phyloP scores from a whole-genome alignment of 1,284 basidiomycete genomes.

The Apiotrichum mycotoxinovorans region DNA sequence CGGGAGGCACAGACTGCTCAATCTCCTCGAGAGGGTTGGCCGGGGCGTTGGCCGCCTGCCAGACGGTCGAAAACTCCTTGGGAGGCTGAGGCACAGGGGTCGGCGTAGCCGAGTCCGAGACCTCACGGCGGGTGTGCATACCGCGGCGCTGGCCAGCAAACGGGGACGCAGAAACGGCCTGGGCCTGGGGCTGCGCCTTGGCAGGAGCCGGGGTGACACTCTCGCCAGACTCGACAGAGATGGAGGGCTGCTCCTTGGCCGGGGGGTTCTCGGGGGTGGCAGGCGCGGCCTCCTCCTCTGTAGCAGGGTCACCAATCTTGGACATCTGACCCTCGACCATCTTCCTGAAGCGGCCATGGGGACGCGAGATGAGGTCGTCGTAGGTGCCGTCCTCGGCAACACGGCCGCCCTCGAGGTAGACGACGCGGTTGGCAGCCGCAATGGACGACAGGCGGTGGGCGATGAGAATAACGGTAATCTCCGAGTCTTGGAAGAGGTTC shows the following conservation, averaged over 20 bases:
- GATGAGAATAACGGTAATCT: slow-evolving; percentile 55
- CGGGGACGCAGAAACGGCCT: slow-evolving; percentile 13
- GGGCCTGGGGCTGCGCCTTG: not conserved
- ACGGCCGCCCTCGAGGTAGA: slow-evolving; percentile 52
- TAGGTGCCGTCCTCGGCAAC: slow-evolving; percentile 53
- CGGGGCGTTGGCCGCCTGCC: slow-evolving; percentile 30
- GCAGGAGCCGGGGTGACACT: not conserved
- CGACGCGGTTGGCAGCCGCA: slow-evolving; percentile 52
- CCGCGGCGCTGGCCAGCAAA: slow-evolving; percentile 21
- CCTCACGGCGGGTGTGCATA: slow-evolving; percentile 19
- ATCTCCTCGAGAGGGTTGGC: slow-evolving; percentile 31
- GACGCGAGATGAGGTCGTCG: slow-evolving; percentile 47
- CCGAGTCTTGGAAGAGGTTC: slow-evolving; percentile 49
- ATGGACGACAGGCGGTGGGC: slow-evolving; percentile 55
- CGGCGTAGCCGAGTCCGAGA: slow-evolving; percentile 3
- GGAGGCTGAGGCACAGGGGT: slow-evolving; percentile 33
- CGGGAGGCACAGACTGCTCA: slow-evolving; percentile 29
- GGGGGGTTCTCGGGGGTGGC: slow-evolving; percentile 1
- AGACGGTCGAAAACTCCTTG: slow-evolving; percentile 33
- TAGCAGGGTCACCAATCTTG: slow-evolving; percentile 37
- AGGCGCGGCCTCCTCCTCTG: slow-evolving; percentile 12
- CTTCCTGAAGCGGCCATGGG: slow-evolving; percentile 44
- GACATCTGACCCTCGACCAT: slow-evolving; percentile 48
- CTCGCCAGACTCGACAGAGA: not conserved
- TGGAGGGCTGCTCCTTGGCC: slow-evolving; percentile 2